These are phyloP conservation scores for Narthecium ossifragum DNA, from an alignment of 106 monocot genomes.

Conservation along the genomic window DNA sequence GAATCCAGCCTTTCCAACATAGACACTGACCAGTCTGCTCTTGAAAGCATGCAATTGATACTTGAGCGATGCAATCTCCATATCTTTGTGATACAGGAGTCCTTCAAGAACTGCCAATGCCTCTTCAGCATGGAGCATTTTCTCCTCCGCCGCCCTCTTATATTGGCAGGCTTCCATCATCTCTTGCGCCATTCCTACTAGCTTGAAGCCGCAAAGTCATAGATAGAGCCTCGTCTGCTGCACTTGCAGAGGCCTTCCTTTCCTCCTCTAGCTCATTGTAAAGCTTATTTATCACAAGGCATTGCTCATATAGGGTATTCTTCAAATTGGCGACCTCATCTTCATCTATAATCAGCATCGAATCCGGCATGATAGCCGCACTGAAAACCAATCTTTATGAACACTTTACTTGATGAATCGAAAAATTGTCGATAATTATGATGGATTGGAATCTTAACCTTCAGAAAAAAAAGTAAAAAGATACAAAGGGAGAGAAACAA, in stretches of 20 bases:
- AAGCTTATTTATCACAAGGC: conserved; percentile 43
- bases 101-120: conserved; percentile 46
- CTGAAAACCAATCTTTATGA: too few species aligned
- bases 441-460: too few species aligned
- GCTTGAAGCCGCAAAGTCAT: conserved; percentile 80
- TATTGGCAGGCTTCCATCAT: conserved; percentile 90
- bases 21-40: too few species aligned
- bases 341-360: conserved; percentile 56
- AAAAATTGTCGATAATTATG: too few species aligned
- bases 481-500: too few species aligned
- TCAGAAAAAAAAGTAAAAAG: too few species aligned
- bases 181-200: conserved; percentile 67
- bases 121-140: conserved; percentile 51
- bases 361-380: too few species aligned
- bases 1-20: too few species aligned
- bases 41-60: conserved; percentile 33
- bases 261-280: conserved; percentile 72
- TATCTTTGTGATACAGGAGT: conserved; percentile 61
- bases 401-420: too few species aligned
- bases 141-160: conserved; percentile 79
- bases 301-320: conserved; percentile 49
- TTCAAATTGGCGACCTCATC: conserved; percentile 38
- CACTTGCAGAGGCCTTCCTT: conserved; percentile 78
- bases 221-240: conserved; percentile 68
- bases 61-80: conserved; percentile 54